Base-by-base conservation (phyloP, 2,329 filamentous ascomycete genomes). In the Colletotrichum echinochloae region DNA sequence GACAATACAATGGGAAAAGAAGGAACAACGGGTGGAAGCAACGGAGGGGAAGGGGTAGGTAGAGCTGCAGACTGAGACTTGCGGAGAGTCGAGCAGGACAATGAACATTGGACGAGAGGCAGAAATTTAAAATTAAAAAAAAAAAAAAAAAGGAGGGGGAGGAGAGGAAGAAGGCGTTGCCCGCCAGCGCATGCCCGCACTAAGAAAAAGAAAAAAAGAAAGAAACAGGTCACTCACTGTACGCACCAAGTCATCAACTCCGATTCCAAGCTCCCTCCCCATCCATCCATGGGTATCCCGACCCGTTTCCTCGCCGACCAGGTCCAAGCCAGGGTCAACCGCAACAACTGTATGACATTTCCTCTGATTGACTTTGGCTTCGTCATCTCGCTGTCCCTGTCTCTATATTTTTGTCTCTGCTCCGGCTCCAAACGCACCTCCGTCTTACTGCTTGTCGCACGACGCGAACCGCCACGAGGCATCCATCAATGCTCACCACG, bases 281-380 rank as follows among this genome's bases (percentile, higher is more conserved):
- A 5, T 6, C 12, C 41, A n/a, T 46, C 44, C 51, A 35, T 56
- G 30, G 30, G 52, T 56, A 39, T 39, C 33, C 52, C n/a, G 5
- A 56, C 52, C 26, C 6, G 16, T 23, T 23, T 26, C 33, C 33
- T 39, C 52, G 23, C 14, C 12, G 6, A 9, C 37, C 54, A 44
- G 14, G 6, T 30, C 48, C 14, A 5, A 20, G 35, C 60, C 26
- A 33, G 63, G 56, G 23, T 46, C 52, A 63, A 54, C 68, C 68
- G 68, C 23, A 41, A n/a, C 44, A 52, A 59, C 57, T 60, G 68
- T 64, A 71, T 59, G 68, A 67, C 68, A 61, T 67, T 67, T 55
- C 33, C 41, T 44, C 54, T 62, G 37, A 66, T 70, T 61, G 56
- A 60, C 64, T 59, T 62, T 57, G 16, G 26, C 49, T 63, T 67